Conservation (phyloP, 148 eudicot species). For the Agrostemma githago region DNA sequence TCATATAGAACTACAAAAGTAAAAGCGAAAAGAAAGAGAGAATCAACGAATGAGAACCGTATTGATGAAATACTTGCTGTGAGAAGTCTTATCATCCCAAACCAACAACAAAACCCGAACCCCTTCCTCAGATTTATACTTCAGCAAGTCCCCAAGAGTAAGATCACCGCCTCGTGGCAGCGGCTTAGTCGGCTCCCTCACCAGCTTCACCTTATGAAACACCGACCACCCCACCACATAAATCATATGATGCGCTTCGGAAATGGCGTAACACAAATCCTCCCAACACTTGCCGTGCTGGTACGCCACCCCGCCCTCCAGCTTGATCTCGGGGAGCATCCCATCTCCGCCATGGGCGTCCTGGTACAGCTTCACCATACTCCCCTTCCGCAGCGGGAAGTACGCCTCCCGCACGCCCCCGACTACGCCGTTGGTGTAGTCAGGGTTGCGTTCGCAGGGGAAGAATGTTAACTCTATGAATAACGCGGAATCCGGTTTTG, state of each 20-base stretch:
- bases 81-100: constrained; percentile 99
- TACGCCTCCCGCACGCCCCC: constrained; percentile 58
- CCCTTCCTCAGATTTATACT: constrained; percentile 96
- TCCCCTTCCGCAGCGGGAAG: constrained; percentile 68
- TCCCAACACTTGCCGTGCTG: constrained; percentile 71
- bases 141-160: constrained; percentile 77
- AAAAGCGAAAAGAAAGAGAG: neutral
- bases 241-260: constrained; percentile 85
- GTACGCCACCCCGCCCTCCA: constrained; percentile 49
- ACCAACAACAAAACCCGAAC: constrained; percentile 80
- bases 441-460: constrained; percentile 41
- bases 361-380: constrained; percentile 56
- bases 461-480: constrained; percentile 37
- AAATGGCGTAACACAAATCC: constrained; percentile 77
- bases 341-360: constrained; percentile 59
- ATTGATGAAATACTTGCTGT: constrained; percentile 51
- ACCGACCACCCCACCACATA: constrained; percentile 94
- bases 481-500: constrained; percentile 46
- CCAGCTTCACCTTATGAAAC: constrained; percentile 66
- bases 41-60: constrained; percentile 32
- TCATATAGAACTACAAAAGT: too few species aligned
- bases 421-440: constrained; percentile 26
- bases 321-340: constrained; percentile 45
- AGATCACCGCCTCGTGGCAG: constrained; percentile 88
- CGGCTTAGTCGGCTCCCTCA: constrained; percentile 79